Evolutionary conservation across 441 rosid genomes (phyloP).

Genomic region (Aleurites moluccanus): DNA sequence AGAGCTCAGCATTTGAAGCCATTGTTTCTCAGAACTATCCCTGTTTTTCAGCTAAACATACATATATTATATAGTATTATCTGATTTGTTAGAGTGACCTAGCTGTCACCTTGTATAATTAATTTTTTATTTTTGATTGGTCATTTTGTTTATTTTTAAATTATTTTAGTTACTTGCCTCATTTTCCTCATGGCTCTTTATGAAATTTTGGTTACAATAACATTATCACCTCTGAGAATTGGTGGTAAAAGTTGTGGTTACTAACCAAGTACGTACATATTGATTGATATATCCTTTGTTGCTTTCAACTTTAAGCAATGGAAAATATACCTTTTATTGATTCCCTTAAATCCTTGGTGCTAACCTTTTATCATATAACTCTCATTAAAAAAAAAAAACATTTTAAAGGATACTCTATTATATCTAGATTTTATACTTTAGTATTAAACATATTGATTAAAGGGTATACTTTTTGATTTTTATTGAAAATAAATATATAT

Average conservation of each 20-base stretch:
- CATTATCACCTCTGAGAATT: neutral
- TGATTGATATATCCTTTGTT: neutral
- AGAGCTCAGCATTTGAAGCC: constrained; percentile 51
- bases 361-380: no score
- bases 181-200: neutral
- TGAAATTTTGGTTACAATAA: no score
- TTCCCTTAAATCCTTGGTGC: neutral
- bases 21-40: constrained; percentile 19
- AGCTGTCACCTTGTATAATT: neutral
- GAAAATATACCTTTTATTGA: no score
- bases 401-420: no score
- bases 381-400: no score
- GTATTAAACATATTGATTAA: no score
- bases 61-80: neutral
- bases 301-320: neutral
- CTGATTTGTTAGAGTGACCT: neutral
- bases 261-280: no score
- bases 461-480: no score
- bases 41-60: no score
- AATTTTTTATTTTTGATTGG: neutral
- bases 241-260: neutral
- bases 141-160: neutral
- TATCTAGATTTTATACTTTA: no score
- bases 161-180: neutral
- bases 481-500: no score